Base-by-base conservation (phyloP, 192 early-diverging fungal species). In the Podila horticola region DNA sequence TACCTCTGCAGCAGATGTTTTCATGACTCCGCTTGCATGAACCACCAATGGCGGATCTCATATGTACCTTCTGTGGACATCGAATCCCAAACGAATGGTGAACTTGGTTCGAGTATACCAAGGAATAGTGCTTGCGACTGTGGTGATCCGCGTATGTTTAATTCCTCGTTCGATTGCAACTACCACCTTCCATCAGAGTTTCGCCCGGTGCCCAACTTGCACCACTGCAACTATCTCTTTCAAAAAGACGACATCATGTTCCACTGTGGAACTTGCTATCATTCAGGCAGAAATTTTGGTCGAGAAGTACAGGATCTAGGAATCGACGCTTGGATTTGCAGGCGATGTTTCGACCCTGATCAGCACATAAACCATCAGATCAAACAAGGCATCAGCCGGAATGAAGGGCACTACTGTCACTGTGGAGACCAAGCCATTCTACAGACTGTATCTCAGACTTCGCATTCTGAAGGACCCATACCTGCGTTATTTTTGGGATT, bases 1-100 rank as follows among this genome's bases (percentile, higher is more conserved):
- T 51, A 64, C 4, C 51, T 79, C 7, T 79, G 76, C 52, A 72
- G 76, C 26, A 58, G 76, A n/a, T 79, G 76, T 45, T 79, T 79
- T 51, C 71, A 68, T 51, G 51, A 19, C 7, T 79, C 76, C 0
- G 51, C 45, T 0, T 79, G 76, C 31, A 65, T 72, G 5, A 50
- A 63, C 13, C 76, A 79, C 38, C 50, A 41, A 13, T 79, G 76
- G 76, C 59, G 52, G 28, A 72, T 64, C 10, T 64, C 31, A 20
- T 79, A 68, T 64, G 31, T 49, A 13, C 10, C 11, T 5, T 33
- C 61, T 48, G 17, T 24, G 5, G 19, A 5, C 15, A 19, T 17
- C 13, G 33, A 33, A 5, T 9, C 34, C 33, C 33, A 12, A n/a
- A 6, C 36, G n/a, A 63, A n/a, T 36, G 2, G 19, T 41, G 36